Evolutionary conservation across 2,329 filamentous ascomycete genomes (phyloP), one percentile per base, ranked within the genome.

Genomic region (Xylariaceae sp.): DNA sequence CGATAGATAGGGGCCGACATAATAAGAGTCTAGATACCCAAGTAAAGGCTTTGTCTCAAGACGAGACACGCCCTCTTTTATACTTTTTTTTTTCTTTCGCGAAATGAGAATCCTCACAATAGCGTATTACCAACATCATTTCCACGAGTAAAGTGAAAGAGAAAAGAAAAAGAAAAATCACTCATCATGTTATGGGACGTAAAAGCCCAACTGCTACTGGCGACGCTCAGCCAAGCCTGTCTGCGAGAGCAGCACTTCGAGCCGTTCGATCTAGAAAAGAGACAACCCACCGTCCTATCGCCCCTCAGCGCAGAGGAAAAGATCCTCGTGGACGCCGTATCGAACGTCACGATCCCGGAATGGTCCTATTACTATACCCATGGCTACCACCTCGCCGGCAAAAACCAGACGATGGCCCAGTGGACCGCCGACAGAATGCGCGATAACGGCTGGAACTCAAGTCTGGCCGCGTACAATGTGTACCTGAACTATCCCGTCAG

Each of bases 401-500:
- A 51, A 35, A 69, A 69, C 32, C 47, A 57, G 59, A 57, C 58
- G 5, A 68, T 68, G 65, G 67, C 67, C 1, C 53, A 67, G 31
- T 70, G 67, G 67, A 70, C 67, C 2, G 67, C 66, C 2, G 65
- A 70, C 47, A 59, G 59, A 3, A 69, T 58, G 52, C 45, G 53
- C 2, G 67, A 69, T 34, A 67, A 59, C 34, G 65, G 67, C 1
- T 62, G 65, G 61, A 65, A 68, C 32, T 56, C 67, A 7, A 65
- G 61, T 47, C 26, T 70, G 3, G 59, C 64, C 3, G 54, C 67
- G 0, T 70, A 70, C 53, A 56, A 68, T 8, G 67, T 70, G 5
- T 68, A 57, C 35, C 47, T 70, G 27, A 67, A 68, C 51, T 86
- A 86, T 54, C 84, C 83, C 0, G 66, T 82, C 5, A 77, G 75